Percentiles rank a stretch among this genome's conserved stretches.
phyloP scores from a whole-genome alignment of 768 basidiomycete genomes.

The Podaxis sp. region DNA sequence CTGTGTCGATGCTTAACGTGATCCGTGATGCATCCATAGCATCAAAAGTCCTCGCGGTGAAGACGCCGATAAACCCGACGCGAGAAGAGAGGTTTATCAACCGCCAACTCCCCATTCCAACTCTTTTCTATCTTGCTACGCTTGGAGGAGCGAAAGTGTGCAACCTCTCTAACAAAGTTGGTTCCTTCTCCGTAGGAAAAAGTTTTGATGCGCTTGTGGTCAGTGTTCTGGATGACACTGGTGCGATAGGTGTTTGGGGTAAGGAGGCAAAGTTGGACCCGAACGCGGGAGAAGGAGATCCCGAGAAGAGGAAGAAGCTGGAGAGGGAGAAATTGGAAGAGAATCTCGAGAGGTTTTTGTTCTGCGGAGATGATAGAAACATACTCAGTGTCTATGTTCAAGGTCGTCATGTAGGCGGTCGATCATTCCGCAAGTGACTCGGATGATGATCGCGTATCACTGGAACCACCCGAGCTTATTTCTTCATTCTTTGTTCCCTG shows the following conservation, averaged over 20 bases:
- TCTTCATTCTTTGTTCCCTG: too few relatives aligned
- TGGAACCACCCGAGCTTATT: too few relatives aligned
- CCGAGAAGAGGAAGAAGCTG: slow-evolving; percentile 31
- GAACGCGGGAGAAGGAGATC: slow-evolving; percentile 24
- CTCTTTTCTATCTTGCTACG: slow-evolving; percentile 88
- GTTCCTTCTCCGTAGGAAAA: slow-evolving; percentile 79
- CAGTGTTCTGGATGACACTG: slow-evolving; percentile 47
- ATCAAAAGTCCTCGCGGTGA: slow-evolving; percentile 73
- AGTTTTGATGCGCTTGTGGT: slow-evolving; percentile 89
- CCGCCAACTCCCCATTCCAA: slow-evolving; percentile 65
- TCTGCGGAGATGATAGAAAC: slow-evolving; percentile 85
- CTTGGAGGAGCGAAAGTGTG: slow-evolving; percentile 88
- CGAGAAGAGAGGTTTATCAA: slow-evolving; percentile 37
- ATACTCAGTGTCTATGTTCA: slow-evolving; percentile 82
- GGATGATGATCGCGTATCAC: too few relatives aligned
- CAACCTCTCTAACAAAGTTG: slow-evolving; percentile 60
- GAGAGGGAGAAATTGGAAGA: slow-evolving; percentile 17
- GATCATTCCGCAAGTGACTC: slow-evolving; percentile 20
- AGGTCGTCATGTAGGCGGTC: slow-evolving; percentile 76
- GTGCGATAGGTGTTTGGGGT: slow-evolving; percentile 45
- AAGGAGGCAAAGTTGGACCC: slow-evolving; percentile 12
- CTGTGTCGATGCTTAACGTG: slow-evolving; percentile 74
- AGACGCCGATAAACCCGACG: slow-evolving; percentile 19
- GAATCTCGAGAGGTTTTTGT: slow-evolving; percentile 81
- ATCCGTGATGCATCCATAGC: slow-evolving; percentile 78